phyloP scores from a whole-genome alignment of 305 asterid species.

The Fraxinus greggii region DNA sequence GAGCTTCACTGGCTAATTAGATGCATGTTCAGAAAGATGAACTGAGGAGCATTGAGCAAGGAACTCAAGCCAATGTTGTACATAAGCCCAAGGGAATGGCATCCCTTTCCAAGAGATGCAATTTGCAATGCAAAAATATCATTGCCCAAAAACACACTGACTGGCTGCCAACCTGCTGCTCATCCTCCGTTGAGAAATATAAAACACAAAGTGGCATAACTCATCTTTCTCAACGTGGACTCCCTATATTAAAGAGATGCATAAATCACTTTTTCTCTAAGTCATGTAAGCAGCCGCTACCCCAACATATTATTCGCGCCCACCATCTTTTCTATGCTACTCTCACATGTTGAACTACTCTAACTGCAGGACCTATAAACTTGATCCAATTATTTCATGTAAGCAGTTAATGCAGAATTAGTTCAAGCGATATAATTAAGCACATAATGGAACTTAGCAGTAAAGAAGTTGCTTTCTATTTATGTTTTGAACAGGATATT shows the following conservation, averaged over 20 bases:
- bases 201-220: neutral
- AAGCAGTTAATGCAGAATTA: neutral
- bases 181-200: neutral
- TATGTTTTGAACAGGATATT: neutral
- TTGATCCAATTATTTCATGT: neutral
- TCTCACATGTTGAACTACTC: neutral
- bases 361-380: neutral
- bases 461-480: neutral
- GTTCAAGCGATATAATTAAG: neutral
- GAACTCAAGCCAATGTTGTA: neutral
- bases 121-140: neutral
- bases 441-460: neutral
- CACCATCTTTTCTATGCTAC: neutral
- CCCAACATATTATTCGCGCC: neutral
- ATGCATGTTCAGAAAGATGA: neutral
- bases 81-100: neutral
- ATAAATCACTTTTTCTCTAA: neutral
- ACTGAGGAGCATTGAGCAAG: neutral
- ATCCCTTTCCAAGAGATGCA: neutral
- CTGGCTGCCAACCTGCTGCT: neutral
- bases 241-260: neutral
- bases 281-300: neutral
- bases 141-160: neutral
- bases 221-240: neutral
- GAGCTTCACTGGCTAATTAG: neutral